Evolutionary conservation across 1,139 yeast species (phyloP), one percentile per base, ranked within the genome.

Genomic region (Schwanniomyces etchellsii): DNA sequence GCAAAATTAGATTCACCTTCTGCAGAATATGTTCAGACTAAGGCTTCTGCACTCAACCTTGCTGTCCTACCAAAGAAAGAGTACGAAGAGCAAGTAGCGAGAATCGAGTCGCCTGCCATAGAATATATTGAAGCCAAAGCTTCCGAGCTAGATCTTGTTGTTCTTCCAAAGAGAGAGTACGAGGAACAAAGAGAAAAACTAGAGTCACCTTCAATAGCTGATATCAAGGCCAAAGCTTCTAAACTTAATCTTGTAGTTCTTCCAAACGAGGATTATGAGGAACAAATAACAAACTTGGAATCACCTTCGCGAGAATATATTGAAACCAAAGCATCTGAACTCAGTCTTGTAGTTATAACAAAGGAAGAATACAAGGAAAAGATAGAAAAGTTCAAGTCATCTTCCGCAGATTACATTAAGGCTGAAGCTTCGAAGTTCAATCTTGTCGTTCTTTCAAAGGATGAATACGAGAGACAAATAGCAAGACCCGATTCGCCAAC

Each of bases 161-260:
- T 44, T 0, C 12, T 74, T 12, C 40, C 64, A 4, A 44, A 43
- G 13, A 31, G 54, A 9, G 60, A 54, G 12, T 49, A 54, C 30
- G 39, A 40, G 4, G 52, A 47, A 12, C 46, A 66, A 29, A 20
- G 40, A 10, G 32, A 37, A 4, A 49, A 42, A 25, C 57, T 50
- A n/a, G 43, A 47, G 30, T 51, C 50, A n/a, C 65, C 66, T 25
- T 39, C 52, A 5, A 38, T 50, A 15, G 60, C 56, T n/a, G n/a
- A n/a, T n/a, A n/a, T n/a, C n/a, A n/a, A n/a, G n/a, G n/a, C n/a
- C n/a, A n/a, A n/a, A n/a, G n/a, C 66, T 28, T 55, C 58, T 34
- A 54, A 52, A 7, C 35, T 58, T 23, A 68, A 65, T 5, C 11
- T 14, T 12, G 13, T 15, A 4, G 11, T 17, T 3, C n/a, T 28